A percentile compares a stretch with the other conserved stretches of the same genome.
Evolutionary conservation across 805 yeast genomes (phyloP).

Genomic region (Wickerhamomyces hampshirensis): DNA sequence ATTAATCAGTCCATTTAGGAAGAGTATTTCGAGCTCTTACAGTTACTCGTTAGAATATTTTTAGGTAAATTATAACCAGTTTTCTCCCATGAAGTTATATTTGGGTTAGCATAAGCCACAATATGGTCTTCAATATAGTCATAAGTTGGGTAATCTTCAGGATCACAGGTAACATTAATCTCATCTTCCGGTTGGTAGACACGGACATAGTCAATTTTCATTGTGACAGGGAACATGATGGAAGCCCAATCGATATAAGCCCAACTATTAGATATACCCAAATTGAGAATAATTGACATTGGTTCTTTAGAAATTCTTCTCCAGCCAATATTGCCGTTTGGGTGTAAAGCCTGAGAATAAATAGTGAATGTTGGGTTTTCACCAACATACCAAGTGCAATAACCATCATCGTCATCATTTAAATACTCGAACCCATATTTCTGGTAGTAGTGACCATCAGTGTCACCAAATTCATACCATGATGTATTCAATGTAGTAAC

Average conservation of each 20-base stretch:
- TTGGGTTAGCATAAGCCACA: slow-evolving; percentile 63
- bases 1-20: too few species aligned
- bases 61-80: slow-evolving; percentile 75
- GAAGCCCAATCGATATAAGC: slow-evolving; percentile 89
- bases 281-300: slow-evolving; percentile 80
- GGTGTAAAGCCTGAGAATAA: slow-evolving; percentile 70
- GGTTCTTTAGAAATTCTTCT: slow-evolving; percentile 85
- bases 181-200: slow-evolving; percentile 79
- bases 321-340: slow-evolving; percentile 87
- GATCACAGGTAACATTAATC: slow-evolving; percentile 75
- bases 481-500: slow-evolving; percentile 69
- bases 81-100: slow-evolving; percentile 66
- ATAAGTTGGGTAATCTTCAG: slow-evolving; percentile 75
- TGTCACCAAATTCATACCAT: slow-evolving; percentile 74
- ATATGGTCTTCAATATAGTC: slow-evolving; percentile 74
- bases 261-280: slow-evolving; percentile 92
- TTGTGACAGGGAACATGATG: slow-evolving; percentile 68
- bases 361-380: slow-evolving; percentile 70
- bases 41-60: slow-evolving; percentile 51
- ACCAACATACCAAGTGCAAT: slow-evolving; percentile 85
- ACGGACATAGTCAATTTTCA: slow-evolving; percentile 83
- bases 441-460: slow-evolving; percentile 53
- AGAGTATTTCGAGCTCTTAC: slow-evolving; percentile 30
- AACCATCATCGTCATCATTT: slow-evolving; percentile 67
- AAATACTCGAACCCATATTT: slow-evolving; percentile 72